Conservation (phyloP, 441 rosid species). For the Populus tomentosa region DNA sequence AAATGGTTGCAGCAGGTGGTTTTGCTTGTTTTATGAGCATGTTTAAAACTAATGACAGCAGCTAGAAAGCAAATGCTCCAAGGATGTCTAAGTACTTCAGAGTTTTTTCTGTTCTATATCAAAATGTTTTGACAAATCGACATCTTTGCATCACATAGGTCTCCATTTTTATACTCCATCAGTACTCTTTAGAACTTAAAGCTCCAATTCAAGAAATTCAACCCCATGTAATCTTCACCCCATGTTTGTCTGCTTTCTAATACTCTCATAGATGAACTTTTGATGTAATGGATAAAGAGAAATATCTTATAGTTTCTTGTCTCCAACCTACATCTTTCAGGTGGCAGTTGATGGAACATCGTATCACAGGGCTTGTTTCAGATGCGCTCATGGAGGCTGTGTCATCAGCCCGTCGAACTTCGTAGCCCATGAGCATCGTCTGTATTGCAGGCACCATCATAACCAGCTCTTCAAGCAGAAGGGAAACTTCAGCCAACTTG, state of each 20-base stretch:
- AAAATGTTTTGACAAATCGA: not conserved
- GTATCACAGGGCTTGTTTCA: constrained; percentile 65
- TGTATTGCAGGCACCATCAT: constrained; percentile 72
- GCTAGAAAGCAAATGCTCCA: not conserved
- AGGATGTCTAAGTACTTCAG: not conserved
- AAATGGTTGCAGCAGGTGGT: not conserved
- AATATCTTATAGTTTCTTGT: not conserved
- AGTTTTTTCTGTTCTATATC: not conserved
- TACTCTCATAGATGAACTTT: not conserved
- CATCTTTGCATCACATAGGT: not conserved
- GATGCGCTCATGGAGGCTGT: constrained; percentile 73
- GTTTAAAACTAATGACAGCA: not conserved
- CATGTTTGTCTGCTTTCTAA: not conserved
- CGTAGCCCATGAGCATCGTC: constrained; percentile 61
- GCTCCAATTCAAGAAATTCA: not conserved
- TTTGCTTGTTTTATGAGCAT: not conserved
- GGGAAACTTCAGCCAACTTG: constrained; percentile 74
- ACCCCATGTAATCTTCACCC: not conserved
- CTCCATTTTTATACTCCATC: not conserved
- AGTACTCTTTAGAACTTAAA: not conserved
- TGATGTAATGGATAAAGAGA: not conserved
- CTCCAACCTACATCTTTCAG: constrained; percentile 25
- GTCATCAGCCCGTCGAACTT: constrained; percentile 62
- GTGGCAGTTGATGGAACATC: constrained; percentile 66
- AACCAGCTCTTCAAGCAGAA: constrained; percentile 67